Evolutionary conservation across 768 basidiomycete species (phyloP).

Genomic region (Lentinula boryana): DNA sequence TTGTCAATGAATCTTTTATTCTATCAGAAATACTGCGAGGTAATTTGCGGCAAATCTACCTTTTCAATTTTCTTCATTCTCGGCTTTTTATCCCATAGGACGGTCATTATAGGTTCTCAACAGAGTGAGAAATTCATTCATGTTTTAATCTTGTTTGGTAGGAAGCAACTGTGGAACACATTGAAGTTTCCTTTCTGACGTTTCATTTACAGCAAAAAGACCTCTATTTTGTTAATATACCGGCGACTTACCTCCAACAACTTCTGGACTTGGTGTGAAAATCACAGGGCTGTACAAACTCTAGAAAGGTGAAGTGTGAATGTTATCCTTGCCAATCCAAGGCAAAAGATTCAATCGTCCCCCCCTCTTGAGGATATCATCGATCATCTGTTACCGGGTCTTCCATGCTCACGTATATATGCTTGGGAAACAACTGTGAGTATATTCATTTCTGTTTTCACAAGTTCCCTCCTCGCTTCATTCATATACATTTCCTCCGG

Average conservation of each 20-base stretch:
- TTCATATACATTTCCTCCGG: background rate
- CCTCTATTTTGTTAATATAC: background rate
- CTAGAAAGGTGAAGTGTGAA: background rate
- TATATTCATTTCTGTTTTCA: background rate
- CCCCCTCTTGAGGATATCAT: background rate
- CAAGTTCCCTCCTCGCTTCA: background rate
- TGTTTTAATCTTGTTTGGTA: background rate
- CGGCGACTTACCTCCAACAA: background rate
- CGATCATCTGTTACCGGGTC: too few species aligned
- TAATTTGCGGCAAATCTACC: background rate
- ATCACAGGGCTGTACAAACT: too few species aligned
- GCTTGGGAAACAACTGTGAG: background rate
- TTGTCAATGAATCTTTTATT: background rate
- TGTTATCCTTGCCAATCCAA: background rate
- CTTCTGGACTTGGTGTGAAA: background rate
- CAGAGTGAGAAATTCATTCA: background rate
- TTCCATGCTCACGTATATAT: background rate
- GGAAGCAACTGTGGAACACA: background rate
- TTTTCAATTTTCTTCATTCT: background rate
- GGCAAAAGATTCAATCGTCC: background rate
- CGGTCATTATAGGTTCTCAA: background rate
- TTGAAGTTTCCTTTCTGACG: background rate
- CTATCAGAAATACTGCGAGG: background rate
- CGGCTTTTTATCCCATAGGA: background rate
- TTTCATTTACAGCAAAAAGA: background rate